Conservation (phyloP, 1,284 basidiomycete species). For the Rhodotorula sp. region DNA sequence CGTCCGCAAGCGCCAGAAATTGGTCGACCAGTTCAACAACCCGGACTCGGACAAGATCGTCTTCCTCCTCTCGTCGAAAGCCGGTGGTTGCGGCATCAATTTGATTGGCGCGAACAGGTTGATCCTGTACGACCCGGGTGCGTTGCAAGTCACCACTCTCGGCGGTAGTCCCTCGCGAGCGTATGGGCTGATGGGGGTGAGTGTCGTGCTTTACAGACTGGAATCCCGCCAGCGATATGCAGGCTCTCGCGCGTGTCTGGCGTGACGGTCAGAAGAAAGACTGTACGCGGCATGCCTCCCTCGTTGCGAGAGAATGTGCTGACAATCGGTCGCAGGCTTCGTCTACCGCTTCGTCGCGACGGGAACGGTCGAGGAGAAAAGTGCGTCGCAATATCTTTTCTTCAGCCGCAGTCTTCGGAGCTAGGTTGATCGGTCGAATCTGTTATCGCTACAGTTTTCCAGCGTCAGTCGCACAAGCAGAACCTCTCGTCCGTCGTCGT, state of each 20-base stretch:
- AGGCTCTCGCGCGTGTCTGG: constrained; percentile 97
- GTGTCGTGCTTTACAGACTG: constrained; percentile 64
- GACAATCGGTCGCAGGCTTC: constrained; percentile 81
- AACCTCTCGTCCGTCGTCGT: constrained; percentile 95
- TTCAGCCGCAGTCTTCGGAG: too few species aligned
- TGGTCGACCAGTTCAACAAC: constrained; percentile 96
- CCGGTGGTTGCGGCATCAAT: constrained; percentile 97
- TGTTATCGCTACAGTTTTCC: constrained; percentile 25
- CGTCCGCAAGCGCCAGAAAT: constrained; percentile 91
- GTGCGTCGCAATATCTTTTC: constrained; percentile 42
- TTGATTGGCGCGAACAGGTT: constrained; percentile 95
- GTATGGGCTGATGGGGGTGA: background rate
- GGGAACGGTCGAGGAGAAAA: constrained; percentile 98
- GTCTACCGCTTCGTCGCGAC: constrained; percentile 98
- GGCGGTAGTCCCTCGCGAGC: too few species aligned
- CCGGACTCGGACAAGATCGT: constrained; percentile 92
- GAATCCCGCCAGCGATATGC: constrained; percentile 98
- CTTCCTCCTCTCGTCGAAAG: constrained; percentile 93
- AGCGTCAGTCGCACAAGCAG: constrained; percentile 76
- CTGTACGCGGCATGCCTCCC: constrained; percentile 59
- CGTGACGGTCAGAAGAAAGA: constrained; percentile 99
- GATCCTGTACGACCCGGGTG: constrained; percentile 93
- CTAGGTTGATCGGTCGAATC: background rate
- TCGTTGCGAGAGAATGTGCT: too few species aligned
- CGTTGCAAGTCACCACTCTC: constrained; percentile 31